A percentile compares a stretch with the other conserved stretches of the same genome.
These are phyloP conservation scores for Fraxinus cuspidata DNA, from an alignment of 257 asterid genomes.

Conservation along the genomic window DNA sequence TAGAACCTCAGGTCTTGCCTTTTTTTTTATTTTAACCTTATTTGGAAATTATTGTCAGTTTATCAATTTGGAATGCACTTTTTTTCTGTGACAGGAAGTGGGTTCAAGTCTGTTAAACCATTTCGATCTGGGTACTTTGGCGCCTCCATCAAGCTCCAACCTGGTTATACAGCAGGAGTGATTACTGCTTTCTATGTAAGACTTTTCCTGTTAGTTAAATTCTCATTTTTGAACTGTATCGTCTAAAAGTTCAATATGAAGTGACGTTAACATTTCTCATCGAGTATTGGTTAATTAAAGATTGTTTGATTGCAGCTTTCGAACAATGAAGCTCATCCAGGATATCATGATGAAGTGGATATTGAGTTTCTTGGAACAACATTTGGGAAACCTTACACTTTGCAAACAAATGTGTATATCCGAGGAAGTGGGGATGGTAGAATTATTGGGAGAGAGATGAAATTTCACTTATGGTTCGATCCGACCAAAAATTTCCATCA, in stretches of 20 bases:
- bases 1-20: constrained; percentile 52
- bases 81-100: constrained; percentile 58
- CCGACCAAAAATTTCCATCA: constrained; percentile 83
- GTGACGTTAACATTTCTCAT: too few species aligned
- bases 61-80: background rate
- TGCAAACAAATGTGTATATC: constrained; percentile 89
- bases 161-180: constrained; percentile 98
- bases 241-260: background rate
- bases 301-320: constrained; percentile 58
- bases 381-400: constrained; percentile 87
- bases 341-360: constrained; percentile 90
- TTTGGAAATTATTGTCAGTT: background rate
- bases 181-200: constrained; percentile 91
- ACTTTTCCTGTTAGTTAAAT: background rate
- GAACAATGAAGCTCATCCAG: constrained; percentile 85
- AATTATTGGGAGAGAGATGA: constrained; percentile 87
- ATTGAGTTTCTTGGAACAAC: constrained; percentile 93
- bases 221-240: background rate
- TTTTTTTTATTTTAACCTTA: background rate
- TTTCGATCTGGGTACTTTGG: constrained; percentile 94
- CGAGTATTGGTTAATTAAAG: background rate
- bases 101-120: constrained; percentile 93
- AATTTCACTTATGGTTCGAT: constrained; percentile 94
- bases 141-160: constrained; percentile 81
- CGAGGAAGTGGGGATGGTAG: constrained; percentile 93